These are phyloP conservation scores for Penicillium psychrofluorescens DNA, from an alignment of 495 filamentous ascomycete genomes.

Conservation along the genomic window DNA sequence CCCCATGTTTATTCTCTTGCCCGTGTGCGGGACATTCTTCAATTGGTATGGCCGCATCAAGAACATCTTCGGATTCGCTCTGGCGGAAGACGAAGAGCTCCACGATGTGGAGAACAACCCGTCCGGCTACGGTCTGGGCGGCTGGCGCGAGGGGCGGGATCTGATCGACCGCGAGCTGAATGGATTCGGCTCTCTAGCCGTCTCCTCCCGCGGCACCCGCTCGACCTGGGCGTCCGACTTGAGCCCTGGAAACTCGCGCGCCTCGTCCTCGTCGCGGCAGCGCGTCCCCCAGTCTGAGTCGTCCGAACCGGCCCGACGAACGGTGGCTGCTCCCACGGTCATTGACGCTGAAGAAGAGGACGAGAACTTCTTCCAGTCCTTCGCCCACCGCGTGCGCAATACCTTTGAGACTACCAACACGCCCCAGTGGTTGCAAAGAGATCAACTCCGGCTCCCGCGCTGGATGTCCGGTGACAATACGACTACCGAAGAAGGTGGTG, in stretches of 20 bases:
- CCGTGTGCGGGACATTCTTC: slow-evolving; percentile 75
- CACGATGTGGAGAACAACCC: slow-evolving; percentile 59
- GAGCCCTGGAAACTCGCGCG: slow-evolving; percentile 16
- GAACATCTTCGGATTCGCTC: slow-evolving; percentile 68
- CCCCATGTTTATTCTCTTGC: slow-evolving; percentile 76
- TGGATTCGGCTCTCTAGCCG: slow-evolving; percentile 47
- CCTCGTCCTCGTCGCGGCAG: slow-evolving; percentile 22
- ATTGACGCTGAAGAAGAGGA: slow-evolving; percentile 57
- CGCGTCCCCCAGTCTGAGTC: slow-evolving; percentile 16
- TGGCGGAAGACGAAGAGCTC: slow-evolving; percentile 63
- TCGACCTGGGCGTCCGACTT: slow-evolving; percentile 24
- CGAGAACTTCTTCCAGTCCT: slow-evolving; percentile 71
- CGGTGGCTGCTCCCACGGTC: slow-evolving; percentile 22
- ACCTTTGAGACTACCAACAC: slow-evolving; percentile 80
- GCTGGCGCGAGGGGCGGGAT: slow-evolving; percentile 90
- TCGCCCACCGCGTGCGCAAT: slow-evolving; percentile 81
- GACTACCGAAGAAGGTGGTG: slow-evolving; percentile 28
- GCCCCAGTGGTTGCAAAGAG: slow-evolving; percentile 70
- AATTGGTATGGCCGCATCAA: slow-evolving; percentile 80
- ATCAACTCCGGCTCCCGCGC: slow-evolving; percentile 66
- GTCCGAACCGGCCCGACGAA: slow-evolving; percentile 20
- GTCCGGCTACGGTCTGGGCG: slow-evolving; percentile 63
- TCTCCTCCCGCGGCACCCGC: slow-evolving; percentile 26
- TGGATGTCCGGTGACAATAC: slow-evolving; percentile 59
- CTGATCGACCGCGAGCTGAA: slow-evolving; percentile 86